phyloP scores from a whole-genome alignment of 129 eudicot species.

The Centaurea solstitialis region DNA sequence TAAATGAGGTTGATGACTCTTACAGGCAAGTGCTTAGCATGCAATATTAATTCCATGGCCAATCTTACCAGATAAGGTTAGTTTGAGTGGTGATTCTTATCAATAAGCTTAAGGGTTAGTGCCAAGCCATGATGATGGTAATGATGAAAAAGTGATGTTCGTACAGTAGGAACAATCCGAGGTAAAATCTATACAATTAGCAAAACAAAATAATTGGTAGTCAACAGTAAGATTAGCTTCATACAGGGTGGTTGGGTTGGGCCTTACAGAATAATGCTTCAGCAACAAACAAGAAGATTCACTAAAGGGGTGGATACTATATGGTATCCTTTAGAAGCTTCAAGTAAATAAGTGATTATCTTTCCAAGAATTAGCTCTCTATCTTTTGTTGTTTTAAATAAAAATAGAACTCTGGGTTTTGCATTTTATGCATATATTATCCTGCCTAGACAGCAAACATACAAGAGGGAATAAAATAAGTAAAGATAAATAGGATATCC shows the following conservation, averaged over 20 bases:
- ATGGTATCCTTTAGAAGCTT: neutral
- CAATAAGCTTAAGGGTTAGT: neutral
- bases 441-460: neutral
- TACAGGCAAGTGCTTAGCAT: no score
- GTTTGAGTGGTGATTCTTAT: neutral
- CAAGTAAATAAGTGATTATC: neutral
- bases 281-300: neutral
- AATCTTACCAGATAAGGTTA: no score
- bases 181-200: neutral
- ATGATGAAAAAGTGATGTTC: neutral
- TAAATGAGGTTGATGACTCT: no score
- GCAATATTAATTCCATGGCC: no score
- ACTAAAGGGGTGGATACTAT: neutral
- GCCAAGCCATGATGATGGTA: neutral
- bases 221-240: neutral
- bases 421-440: neutral
- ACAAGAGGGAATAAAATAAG: neutral
- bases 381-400: no score
- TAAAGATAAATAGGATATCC: neutral
- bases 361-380: neutral
- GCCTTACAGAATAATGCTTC: neutral
- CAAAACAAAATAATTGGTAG: neutral
- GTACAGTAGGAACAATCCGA: neutral
- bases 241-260: no score
- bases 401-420: no score